Conservation (phyloP, 2,329 filamentous ascomycete species). For the Rutstroemia sp. region DNA sequence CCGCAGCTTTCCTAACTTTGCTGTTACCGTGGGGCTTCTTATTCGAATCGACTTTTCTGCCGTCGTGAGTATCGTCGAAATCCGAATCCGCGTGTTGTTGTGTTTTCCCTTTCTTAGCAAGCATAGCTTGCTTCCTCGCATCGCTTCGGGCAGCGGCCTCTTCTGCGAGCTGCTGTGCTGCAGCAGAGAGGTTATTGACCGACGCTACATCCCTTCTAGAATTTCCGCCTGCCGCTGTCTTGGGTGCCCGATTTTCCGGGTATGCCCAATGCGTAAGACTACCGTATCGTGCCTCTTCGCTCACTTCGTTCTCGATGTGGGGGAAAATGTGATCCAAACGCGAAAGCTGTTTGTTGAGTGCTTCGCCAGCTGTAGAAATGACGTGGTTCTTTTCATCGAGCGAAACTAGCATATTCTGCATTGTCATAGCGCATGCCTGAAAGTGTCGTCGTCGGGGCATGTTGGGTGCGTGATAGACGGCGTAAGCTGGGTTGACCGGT, state of each 20-base stretch:
- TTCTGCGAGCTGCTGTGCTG: slow-evolving; percentile 70
- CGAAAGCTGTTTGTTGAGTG: slow-evolving; percentile 73
- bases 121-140: slow-evolving; percentile 72
- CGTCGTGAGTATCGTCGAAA: slow-evolving; percentile 58
- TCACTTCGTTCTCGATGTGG: slow-evolving; percentile 81
- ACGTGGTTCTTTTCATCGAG: slow-evolving; percentile 98
- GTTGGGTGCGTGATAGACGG: slow-evolving; percentile 49
- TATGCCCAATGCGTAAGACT: slow-evolving; percentile 95
- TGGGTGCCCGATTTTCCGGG: slow-evolving; percentile 67
- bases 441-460: slow-evolving; percentile 66
- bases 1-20: slow-evolving; percentile 57
- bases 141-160: slow-evolving; percentile 82
- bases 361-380: slow-evolving; percentile 84
- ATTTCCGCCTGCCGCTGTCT: slow-evolving; percentile 60
- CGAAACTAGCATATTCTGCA: slow-evolving; percentile 79
- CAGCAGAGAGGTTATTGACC: slow-evolving; percentile 59
- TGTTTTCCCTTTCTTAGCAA: slow-evolving; percentile 53
- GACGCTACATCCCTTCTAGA: slow-evolving; percentile 72
- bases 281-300: slow-evolving; percentile 88
- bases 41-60: slow-evolving; percentile 29
- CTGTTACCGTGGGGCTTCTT: slow-evolving; percentile 57
- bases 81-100: slow-evolving; percentile 67
- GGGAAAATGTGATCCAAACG: slow-evolving; percentile 85
- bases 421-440: slow-evolving; percentile 67
- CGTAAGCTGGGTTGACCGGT: slow-evolving; percentile 32